Base-by-base conservation (phyloP, 2,329 filamentous ascomycete species). In the Diaporthe australafricana region DNA sequence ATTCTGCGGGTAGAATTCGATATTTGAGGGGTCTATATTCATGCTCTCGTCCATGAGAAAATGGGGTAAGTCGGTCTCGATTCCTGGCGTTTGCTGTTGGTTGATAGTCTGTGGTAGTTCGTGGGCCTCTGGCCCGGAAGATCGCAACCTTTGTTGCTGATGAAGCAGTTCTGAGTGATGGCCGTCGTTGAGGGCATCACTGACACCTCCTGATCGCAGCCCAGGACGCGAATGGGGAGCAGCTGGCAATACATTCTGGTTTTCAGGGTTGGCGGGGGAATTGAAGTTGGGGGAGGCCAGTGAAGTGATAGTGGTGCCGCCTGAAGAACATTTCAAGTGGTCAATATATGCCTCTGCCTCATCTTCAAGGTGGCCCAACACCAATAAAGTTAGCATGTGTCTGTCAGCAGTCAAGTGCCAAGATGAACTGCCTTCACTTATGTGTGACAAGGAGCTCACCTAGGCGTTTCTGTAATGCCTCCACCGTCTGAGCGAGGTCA, bases 401-500 rank as follows among this genome's bases (percentile, higher is more conserved):
- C 1, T 4, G 0, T 42, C 11, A 5, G 12, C 20, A 3, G 16
- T 4, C 11, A 7, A 8, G 11, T 9, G 40, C 17, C n/a, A n/a
- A 12, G 9, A 1, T 30, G 16, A 30, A 2, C 17, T 16, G 9
- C 8, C 9, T 0, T 20, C 1, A n/a, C 7, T 5, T 2, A 16
- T n/a, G 2, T 42, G 22, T 11, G n/a, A 22, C 1, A 32, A 5
- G 6, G 40, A 16, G 3, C 56, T 47, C 17, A 62, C 56, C 40
- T 62, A 62, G 40, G 5, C 56, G 56, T 8, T 8, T 62, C 8
- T 62, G 56, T 38, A 62, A 32, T 6, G 17, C 9, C 11, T 62
- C 56, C 12, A 47, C 56, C 11, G 56, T 62, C 22, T 62, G 40
- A n/a, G 56, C 40, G 25, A 62, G 12, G 1, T 62, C 56, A 32